Percentiles rank a stretch among this genome's conserved stretches.
phyloP scores from a whole-genome alignment of 768 basidiomycete species.

The Suillus alpinus region DNA sequence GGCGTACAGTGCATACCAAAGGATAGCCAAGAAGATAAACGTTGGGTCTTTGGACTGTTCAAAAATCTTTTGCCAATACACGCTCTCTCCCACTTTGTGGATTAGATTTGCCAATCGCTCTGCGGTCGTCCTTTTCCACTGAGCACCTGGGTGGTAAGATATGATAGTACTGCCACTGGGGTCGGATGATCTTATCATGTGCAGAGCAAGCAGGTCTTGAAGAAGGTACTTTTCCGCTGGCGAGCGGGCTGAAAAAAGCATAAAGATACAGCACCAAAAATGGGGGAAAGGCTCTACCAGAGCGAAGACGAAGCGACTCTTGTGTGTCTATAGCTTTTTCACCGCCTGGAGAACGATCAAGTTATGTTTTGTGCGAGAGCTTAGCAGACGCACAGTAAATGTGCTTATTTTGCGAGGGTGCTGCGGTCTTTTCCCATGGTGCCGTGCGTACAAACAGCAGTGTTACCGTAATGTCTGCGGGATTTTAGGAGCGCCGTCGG shows the following conservation, averaged over 20 bases:
- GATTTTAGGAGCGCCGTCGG: not conserved
- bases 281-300: constrained; percentile 2
- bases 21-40: constrained; percentile 34
- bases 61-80: constrained; percentile 36
- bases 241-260: not conserved
- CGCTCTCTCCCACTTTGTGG: constrained; percentile 31
- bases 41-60: constrained; percentile 30
- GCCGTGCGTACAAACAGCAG: constrained; percentile 41
- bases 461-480: constrained; percentile 46
- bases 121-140: constrained; percentile 25
- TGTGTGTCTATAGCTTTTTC: constrained; percentile 10
- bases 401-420: constrained; percentile 16
- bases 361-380: not conserved
- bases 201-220: constrained; percentile 37
- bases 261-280: not conserved
- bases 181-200: constrained; percentile 32
- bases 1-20: constrained; percentile 61
- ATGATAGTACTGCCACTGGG: constrained; percentile 29
- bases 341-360: constrained; percentile 13
- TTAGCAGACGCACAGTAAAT: not conserved
- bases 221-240: constrained; percentile 25
- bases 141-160: constrained; percentile 32
- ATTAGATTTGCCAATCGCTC: constrained; percentile 26
- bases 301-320: constrained; percentile 13
- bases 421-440: constrained; percentile 28